Percentiles rank a stretch among this genome's conserved stretches.
Evolutionary conservation across 1,284 basidiomycete species (phyloP).

Genomic region (Leccinum griseonigrum): DNA sequence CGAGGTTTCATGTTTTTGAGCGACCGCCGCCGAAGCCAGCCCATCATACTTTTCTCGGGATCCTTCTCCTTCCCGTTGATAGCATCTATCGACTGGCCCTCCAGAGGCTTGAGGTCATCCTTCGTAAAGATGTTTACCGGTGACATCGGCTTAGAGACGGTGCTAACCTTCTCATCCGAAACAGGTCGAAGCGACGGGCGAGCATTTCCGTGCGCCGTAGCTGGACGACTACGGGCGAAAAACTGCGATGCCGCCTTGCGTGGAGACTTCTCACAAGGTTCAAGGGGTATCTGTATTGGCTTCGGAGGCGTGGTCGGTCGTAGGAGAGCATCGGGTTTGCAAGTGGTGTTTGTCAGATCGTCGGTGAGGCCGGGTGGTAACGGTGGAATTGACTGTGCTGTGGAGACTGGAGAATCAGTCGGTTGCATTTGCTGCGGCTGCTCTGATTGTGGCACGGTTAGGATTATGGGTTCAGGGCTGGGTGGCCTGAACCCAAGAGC

Average conservation of each 20-base stretch:
- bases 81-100: conserved; percentile 7
- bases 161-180: conserved; percentile 16
- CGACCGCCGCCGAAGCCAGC: conserved; percentile 61
- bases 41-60: conserved; percentile 42
- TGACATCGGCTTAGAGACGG: conserved; percentile 5
- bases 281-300: conserved; percentile 8
- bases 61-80: conserved; percentile 40
- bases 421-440: conserved; percentile 11
- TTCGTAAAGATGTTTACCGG: conserved; percentile 20
- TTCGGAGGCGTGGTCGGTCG: conserved; percentile 23
- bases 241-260: conserved; percentile 24
- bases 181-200: conserved; percentile 10
- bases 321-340: conserved; percentile 33
- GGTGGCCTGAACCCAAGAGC: conserved; percentile 59
- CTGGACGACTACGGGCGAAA: conserved; percentile 13
- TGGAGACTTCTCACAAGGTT: conserved; percentile 24
- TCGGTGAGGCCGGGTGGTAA: conserved; percentile 53
- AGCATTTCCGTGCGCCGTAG: conserved; percentile 5
- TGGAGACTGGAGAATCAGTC: conserved; percentile 28
- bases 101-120: conserved; percentile 12
- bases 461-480: conserved; percentile 23
- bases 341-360: conserved; percentile 35
- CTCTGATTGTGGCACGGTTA: conserved; percentile 17
- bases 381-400: conserved; percentile 30
- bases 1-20: conserved; percentile 26